phyloP scores from a whole-genome alignment of 805 yeast species.

The Myxozyma sirexii region DNA sequence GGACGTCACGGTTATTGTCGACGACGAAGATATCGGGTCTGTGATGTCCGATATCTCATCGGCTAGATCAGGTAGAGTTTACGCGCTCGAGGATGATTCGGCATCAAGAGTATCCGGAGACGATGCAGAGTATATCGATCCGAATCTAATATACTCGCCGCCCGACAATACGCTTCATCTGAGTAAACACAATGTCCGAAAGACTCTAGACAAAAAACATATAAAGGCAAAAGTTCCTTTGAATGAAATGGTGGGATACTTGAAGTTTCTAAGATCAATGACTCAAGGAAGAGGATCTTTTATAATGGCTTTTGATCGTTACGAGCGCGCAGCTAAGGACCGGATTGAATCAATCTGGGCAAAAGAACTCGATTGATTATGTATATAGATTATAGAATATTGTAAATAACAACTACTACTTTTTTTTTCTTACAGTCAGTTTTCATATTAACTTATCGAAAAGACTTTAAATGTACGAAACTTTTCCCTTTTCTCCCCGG shows the following conservation, averaged over 20 bases:
- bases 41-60: conserved; percentile 84
- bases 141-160: conserved; percentile 66
- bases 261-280: conserved; percentile 71
- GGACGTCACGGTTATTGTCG: conserved; percentile 68
- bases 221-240: conserved; percentile 84
- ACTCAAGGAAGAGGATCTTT: conserved; percentile 90
- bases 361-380: background rate
- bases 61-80: conserved; percentile 72
- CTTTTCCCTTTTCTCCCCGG: too few species aligned
- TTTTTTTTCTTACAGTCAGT: too few species aligned
- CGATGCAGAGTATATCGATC: conserved; percentile 14
- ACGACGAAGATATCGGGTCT: conserved; percentile 73
- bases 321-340: conserved; percentile 65
- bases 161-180: conserved; percentile 56
- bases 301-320: conserved; percentile 74
- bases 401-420: background rate
- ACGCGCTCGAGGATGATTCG: conserved; percentile 63
- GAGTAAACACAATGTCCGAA: conserved; percentile 45
- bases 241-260: conserved; percentile 87
- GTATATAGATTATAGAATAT: background rate
- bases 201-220: conserved; percentile 40
- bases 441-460: too few species aligned
- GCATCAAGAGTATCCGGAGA: conserved; percentile 39
- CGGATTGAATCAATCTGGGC: conserved; percentile 40
- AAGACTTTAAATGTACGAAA: too few species aligned